phyloP scores from a whole-genome alignment of 208 protist species.

The Trypanosoma grayi region DNA sequence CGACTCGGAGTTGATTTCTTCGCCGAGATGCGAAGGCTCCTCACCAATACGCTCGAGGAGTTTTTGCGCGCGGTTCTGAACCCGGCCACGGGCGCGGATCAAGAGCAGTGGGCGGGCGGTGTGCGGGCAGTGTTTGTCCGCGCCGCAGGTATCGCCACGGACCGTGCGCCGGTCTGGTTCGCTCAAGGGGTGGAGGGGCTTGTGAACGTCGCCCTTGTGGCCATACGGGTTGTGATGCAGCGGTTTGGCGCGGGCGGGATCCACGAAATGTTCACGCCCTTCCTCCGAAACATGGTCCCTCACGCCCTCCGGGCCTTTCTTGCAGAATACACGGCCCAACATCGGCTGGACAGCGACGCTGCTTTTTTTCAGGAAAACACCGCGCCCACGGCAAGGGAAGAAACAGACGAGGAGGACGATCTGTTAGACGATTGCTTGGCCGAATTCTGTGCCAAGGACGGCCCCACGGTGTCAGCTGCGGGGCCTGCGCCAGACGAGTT shows the following conservation, averaged over 20 bases:
- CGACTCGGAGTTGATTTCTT: conserved; percentile 10
- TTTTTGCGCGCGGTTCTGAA: conserved; percentile 14
- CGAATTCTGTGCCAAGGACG: conserved; percentile 20
- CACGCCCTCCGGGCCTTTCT: background rate
- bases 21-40: conserved; percentile 2
- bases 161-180: conserved; percentile 39
- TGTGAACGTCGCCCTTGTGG: background rate
- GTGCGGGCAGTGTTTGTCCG: conserved; percentile 29
- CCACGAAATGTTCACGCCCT: background rate
- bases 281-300: background rate
- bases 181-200: conserved; percentile 5
- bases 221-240: conserved; percentile 16
- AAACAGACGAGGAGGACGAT: conserved; percentile 10
- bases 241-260: background rate
- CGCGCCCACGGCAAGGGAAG: background rate
- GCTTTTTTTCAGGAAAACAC: conserved; percentile 2
- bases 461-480: background rate
- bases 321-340: conserved; percentile 4
- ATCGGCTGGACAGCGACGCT: conserved; percentile 20
- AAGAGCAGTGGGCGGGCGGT: conserved; percentile 27
- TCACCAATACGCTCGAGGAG: conserved; percentile 7
- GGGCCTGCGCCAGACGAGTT: background rate
- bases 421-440: conserved; percentile 28
- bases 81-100: background rate
- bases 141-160: conserved; percentile 26